Conservation (phyloP, 1,284 basidiomycete genomes). For the Puccinia triticina region DNA sequence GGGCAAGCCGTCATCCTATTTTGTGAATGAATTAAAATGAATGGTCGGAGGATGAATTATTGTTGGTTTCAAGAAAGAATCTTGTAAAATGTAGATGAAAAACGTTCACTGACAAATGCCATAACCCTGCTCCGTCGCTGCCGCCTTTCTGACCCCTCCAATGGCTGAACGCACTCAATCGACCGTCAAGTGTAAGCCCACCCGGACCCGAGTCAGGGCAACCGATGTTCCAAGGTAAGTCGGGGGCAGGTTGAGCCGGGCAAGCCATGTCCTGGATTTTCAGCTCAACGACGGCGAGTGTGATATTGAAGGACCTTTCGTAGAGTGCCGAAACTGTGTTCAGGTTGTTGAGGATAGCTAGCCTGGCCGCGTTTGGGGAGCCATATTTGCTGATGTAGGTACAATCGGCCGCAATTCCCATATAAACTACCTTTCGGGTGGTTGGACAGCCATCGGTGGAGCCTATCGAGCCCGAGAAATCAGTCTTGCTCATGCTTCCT, state of each 20-base stretch:
- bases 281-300: conserved; percentile 58
- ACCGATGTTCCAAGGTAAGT: conserved; percentile 57
- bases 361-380: conserved; percentile 40
- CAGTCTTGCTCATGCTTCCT: conserved; percentile 58
- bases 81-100: not conserved
- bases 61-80: not conserved
- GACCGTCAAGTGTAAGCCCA: conserved; percentile 54
- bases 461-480: conserved; percentile 54
- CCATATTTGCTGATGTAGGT: conserved; percentile 55
- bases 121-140: conserved; percentile 57
- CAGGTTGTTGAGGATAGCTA: conserved; percentile 56
- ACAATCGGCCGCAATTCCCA: conserved; percentile 59
- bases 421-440: conserved; percentile 56
- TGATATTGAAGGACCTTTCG: conserved; percentile 57
- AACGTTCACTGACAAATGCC: conserved; percentile 53
- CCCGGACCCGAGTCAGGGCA: conserved; percentile 53
- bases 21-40: not conserved
- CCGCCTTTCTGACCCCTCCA: conserved; percentile 56
- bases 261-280: conserved; percentile 56
- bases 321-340: conserved; percentile 58
- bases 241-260: conserved; percentile 53
- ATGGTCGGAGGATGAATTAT: not conserved
- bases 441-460: conserved; percentile 57
- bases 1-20: conserved; percentile 55
- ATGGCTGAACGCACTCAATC: conserved; percentile 57